A percentile compares a stretch with the other conserved stretches of the same genome.
phyloP scores from a whole-genome alignment of 768 basidiomycete species.

The Lactarius akahatsu region DNA sequence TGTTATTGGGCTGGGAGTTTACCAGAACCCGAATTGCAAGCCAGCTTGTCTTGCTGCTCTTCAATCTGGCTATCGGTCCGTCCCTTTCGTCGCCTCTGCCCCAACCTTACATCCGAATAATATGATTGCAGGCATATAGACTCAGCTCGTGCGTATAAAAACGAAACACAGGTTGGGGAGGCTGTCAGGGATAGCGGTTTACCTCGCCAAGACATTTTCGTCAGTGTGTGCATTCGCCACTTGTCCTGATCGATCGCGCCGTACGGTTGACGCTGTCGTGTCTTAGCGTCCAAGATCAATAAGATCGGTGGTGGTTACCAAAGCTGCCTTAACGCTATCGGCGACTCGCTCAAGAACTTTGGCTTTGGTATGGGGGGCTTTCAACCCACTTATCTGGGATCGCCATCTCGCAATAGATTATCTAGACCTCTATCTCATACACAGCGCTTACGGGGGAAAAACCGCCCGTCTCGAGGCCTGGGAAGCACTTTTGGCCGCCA shows the following conservation, averaged over 20 bases:
- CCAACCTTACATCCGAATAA: too few relatives aligned
- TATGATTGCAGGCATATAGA: conserved; percentile 60
- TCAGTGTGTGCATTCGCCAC: conserved; percentile 49
- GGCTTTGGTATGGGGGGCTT: conserved; percentile 4
- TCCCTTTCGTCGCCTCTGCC: not conserved
- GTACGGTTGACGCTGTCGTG: not conserved
- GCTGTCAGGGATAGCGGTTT: conserved; percentile 59
- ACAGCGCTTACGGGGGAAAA: conserved; percentile 65
- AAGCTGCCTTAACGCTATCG: conserved; percentile 14
- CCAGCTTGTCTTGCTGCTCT: conserved; percentile 61
- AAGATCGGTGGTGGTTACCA: conserved; percentile 22
- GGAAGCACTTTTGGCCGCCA: conserved; percentile 64
- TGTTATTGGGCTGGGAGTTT: conserved; percentile 67
- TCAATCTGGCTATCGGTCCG: conserved; percentile 61
- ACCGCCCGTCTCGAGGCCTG: conserved; percentile 69
- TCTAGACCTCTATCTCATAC: conserved; percentile 76
- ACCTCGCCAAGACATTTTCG: conserved; percentile 59
- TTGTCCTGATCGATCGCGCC: not conserved
- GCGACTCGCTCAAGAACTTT: conserved; percentile 16
- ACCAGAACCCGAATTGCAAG: conserved; percentile 58
- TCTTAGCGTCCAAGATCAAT: conserved; percentile 27
- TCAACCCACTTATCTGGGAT: not conserved
- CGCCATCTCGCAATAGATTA: conserved; percentile 43
- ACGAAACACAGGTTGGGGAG: conserved; percentile 60
- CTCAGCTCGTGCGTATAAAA: conserved; percentile 67